Percentiles rank a stretch among this genome's conserved stretches.
These are phyloP conservation scores for Neospermospora avenae DNA, from an alignment of 2,329 filamentous ascomycete genomes.

Conservation along the genomic window DNA sequence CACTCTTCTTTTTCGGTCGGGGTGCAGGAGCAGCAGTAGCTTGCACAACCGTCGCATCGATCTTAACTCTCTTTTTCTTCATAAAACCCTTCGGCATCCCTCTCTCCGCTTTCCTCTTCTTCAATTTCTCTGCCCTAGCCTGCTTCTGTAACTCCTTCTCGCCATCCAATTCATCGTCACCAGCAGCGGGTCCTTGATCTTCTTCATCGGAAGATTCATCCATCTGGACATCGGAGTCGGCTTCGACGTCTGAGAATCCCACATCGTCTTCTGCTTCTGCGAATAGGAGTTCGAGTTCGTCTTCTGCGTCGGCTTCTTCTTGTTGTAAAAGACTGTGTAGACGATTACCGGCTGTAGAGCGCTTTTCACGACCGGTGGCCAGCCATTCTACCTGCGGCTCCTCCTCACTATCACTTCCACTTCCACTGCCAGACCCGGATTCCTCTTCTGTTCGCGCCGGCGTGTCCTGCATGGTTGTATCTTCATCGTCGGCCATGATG, in stretches of 20 bases:
- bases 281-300: conserved; percentile 69
- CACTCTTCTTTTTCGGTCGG: conserved; percentile 64
- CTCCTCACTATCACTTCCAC: conserved; percentile 12
- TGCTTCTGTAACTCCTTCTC: conserved; percentile 82
- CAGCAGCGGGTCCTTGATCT: conserved; percentile 64
- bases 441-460: conserved; percentile 10
- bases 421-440: conserved; percentile 1
- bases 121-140: conserved; percentile 65
- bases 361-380: conserved; percentile 68
- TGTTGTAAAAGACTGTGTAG: conserved; percentile 75
- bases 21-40: conserved; percentile 38
- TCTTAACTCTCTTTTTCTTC: conserved; percentile 76
- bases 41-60: conserved; percentile 50
- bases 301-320: conserved; percentile 60
- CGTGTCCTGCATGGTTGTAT: conserved; percentile 10
- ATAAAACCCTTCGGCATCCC: conserved; percentile 67
- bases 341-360: conserved; percentile 80
- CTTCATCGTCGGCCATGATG: conserved; percentile 20
- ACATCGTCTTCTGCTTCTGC: conserved; percentile 67
- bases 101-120: conserved; percentile 80
- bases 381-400: conserved; percentile 58
- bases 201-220: conserved; percentile 84
- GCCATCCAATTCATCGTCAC: conserved; percentile 66
- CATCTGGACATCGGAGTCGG: conserved; percentile 75
- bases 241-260: conserved; percentile 66